phyloP scores from a whole-genome alignment of 345 rosid genomes.

The Moricandia moricandioides region DNA sequence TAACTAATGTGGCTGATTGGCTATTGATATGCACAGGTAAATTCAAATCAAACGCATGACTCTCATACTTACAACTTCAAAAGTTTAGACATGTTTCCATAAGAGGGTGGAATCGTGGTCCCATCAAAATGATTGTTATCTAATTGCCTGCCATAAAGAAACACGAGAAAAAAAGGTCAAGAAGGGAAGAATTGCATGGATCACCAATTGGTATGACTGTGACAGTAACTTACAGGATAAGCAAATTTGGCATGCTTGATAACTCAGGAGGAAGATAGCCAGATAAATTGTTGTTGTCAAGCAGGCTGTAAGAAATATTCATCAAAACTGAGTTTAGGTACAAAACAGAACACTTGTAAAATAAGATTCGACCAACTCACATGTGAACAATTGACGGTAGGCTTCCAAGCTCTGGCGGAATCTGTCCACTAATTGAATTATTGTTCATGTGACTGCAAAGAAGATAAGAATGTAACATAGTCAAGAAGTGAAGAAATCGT shows the following conservation, averaged over 20 bases:
- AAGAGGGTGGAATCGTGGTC: constrained; percentile 65
- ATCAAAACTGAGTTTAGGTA: background rate
- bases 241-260: constrained; percentile 60
- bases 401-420: constrained; percentile 79
- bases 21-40: background rate
- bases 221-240: constrained; percentile 67
- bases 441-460: constrained; percentile 91
- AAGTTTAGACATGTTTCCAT: constrained; percentile 67
- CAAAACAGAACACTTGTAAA: background rate
- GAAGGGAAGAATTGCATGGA: background rate
- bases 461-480: constrained; percentile 24
- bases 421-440: constrained; percentile 90
- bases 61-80: constrained; percentile 73
- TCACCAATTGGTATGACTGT: background rate
- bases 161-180: constrained; percentile 8
- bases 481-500: background rate
- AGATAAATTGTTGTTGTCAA: constrained; percentile 85
- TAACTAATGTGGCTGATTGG: too few relatives aligned
- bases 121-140: constrained; percentile 92
- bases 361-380: constrained; percentile 51
- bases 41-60: background rate
- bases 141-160: constrained; percentile 63
- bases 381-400: constrained; percentile 82
- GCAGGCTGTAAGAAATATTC: constrained; percentile 56
- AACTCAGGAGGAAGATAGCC: constrained; percentile 85